These are phyloP conservation scores for Debaryomyces fabryi DNA, from an alignment of 1,139 yeast genomes.

Conservation along the genomic window DNA sequence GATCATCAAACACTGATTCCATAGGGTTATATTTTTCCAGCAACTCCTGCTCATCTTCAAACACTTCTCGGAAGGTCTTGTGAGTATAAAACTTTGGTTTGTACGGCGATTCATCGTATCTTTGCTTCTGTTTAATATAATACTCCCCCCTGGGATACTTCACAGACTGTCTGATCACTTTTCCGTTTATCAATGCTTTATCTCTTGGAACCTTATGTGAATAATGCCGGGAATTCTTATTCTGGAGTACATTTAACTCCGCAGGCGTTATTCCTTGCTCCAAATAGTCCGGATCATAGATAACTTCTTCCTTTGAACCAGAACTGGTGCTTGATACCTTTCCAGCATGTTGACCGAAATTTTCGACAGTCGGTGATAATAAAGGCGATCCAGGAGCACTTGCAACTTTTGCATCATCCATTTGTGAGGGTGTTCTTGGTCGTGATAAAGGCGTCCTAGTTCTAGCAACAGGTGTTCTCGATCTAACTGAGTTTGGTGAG, in stretches of 20 bases:
- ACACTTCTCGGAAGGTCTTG: slow-evolving; percentile 45
- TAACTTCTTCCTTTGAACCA: not conserved
- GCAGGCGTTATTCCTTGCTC: slow-evolving; percentile 42
- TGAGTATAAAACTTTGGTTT: slow-evolving; percentile 46
- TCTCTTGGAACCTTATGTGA: not conserved
- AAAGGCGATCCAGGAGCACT: not conserved
- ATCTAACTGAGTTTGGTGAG: not conserved
- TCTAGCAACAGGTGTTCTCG: not conserved
- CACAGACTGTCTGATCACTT: not conserved
- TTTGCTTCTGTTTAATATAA: slow-evolving; percentile 41
- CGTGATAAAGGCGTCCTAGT: not conserved
- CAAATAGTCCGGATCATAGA: slow-evolving; percentile 33
- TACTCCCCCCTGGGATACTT: slow-evolving; percentile 27
- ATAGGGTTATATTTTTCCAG: slow-evolving; percentile 42
- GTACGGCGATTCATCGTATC: slow-evolving; percentile 35
- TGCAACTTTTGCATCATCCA: not conserved
- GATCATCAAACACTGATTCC: slow-evolving; percentile 43
- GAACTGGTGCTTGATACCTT: not conserved
- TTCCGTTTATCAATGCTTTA: not conserved
- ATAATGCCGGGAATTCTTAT: slow-evolving; percentile 6
- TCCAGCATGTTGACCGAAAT: not conserved
- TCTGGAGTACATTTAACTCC: slow-evolving; percentile 32
- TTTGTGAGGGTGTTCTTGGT: not conserved
- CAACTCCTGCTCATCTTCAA: slow-evolving; percentile 35
- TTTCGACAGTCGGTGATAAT: not conserved